Base-by-base conservation (phyloP, 1,284 basidiomycete genomes). In the Filobasidium uniguttulatum region DNA sequence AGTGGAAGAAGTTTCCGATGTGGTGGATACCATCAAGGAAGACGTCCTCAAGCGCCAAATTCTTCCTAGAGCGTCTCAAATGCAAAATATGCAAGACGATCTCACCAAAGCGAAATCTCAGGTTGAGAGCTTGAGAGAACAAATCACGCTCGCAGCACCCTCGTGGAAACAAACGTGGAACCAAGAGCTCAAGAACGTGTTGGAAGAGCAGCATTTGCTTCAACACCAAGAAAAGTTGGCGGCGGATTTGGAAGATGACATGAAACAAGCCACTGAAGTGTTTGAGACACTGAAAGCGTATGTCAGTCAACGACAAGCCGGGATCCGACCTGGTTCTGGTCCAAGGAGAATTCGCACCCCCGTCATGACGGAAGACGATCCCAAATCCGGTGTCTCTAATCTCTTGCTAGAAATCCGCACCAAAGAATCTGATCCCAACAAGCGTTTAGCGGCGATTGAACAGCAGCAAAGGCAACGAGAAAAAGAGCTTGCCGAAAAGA, bases 81-180 rank as follows among this genome's bases (percentile, higher is more conserved):
- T 94, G 69, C 81, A 80, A 63, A 73, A 73, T 49, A 79, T 93
- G 61, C 77, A 77, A 60, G 78, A 78, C 53, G 85, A 89, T 58
- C 77, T 97, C 46, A 74, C 76, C 15, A 71, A 75, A n/a, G 79
- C 83, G 17, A 75, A 77, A 20, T 68, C 73, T 15, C 82, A 90
- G 65, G 74, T 97, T 33, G 76, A 81, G 53, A 81, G 79, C 57
- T 74, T 98, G 47, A 80, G 81, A 58, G 79, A 82, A 56, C 88
- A 93, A 64, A 84, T 97, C 58, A 78, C 82, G 58, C 84, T 85
- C 3, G 79, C 94, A 60, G 90, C 86, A 62, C 90, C 93, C 44
- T 86, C 86, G 75, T 98, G 93, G 93, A 89, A 93, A 73, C 89
- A 93, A 75, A 96, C 91, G 22, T 98, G 93, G 93, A 86, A 87